These are phyloP conservation scores for Microsporum canis DNA, from an alignment of 2,329 filamentous ascomycete genomes.

Conservation along the genomic window DNA sequence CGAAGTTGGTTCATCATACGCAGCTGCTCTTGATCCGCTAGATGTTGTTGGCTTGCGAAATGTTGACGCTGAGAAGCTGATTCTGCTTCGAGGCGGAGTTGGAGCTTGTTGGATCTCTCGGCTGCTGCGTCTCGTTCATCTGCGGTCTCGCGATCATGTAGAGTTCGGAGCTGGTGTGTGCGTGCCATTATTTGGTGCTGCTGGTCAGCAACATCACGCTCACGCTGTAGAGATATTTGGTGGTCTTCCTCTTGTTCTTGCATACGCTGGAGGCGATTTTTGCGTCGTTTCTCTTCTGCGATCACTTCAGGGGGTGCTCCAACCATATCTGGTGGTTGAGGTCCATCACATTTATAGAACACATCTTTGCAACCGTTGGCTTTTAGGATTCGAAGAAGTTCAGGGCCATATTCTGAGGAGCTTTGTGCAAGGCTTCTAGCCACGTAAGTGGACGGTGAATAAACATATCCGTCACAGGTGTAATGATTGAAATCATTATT, in stretches of 20 bases:
- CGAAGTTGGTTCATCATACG: slow-evolving; percentile 10
- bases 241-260: slow-evolving; percentile 15
- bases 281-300: slow-evolving; percentile 11
- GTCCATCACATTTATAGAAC: slow-evolving; percentile 12
- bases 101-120: slow-evolving; percentile 9
- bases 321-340: slow-evolving; percentile 15
- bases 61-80: slow-evolving; percentile 8
- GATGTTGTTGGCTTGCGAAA: slow-evolving; percentile 8
- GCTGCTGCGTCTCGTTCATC: slow-evolving; percentile 9
- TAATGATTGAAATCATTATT: slow-evolving; percentile 50
- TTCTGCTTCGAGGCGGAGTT: slow-evolving; percentile 12
- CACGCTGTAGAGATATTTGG: slow-evolving; percentile 9
- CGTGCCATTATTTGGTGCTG: slow-evolving; percentile 9
- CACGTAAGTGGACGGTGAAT: slow-evolving; percentile 56
- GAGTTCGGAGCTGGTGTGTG: slow-evolving; percentile 11
- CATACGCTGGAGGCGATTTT: slow-evolving; percentile 9
- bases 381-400: slow-evolving; percentile 13
- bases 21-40: slow-evolving; percentile 11
- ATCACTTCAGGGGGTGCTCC: slow-evolving; percentile 13
- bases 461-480: slow-evolving; percentile 43
- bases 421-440: slow-evolving; percentile 10
- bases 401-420: slow-evolving; percentile 6
- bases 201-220: slow-evolving; percentile 11
- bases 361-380: slow-evolving; percentile 14
- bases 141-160: slow-evolving; percentile 13